These are phyloP conservation scores for Leccinellum rugosiceps DNA, from an alignment of 768 basidiomycete genomes.

Conservation along the genomic window DNA sequence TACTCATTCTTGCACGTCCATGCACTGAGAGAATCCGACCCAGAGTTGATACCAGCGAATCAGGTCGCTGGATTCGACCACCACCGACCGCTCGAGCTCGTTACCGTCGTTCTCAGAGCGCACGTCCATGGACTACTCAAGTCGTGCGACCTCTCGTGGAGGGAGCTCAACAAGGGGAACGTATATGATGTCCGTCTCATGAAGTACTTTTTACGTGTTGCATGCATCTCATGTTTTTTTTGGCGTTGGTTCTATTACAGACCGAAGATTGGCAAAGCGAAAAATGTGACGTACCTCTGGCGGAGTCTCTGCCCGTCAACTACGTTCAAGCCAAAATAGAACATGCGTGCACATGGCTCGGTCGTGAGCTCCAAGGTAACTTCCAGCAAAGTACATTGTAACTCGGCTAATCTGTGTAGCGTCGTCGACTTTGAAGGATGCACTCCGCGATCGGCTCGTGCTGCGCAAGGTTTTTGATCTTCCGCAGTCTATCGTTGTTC, in stretches of 20 bases:
- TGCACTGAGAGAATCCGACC: constrained; percentile 55
- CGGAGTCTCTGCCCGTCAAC: constrained; percentile 58
- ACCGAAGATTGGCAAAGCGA: constrained; percentile 89
- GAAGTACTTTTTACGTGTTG: constrained; percentile 11
- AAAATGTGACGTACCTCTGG: constrained; percentile 76
- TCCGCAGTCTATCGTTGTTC: not conserved
- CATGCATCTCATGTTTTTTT: constrained; percentile 11
- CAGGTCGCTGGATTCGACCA: constrained; percentile 34
- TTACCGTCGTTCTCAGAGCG: constrained; percentile 66
- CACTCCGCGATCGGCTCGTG: constrained; percentile 49
- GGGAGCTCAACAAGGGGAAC: constrained; percentile 72
- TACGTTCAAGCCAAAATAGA: constrained; percentile 55
- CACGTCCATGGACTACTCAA: constrained; percentile 70
- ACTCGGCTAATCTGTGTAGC: constrained; percentile 33
- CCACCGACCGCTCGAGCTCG: constrained; percentile 54
- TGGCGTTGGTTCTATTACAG: constrained; percentile 36
- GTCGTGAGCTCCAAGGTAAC: constrained; percentile 41
- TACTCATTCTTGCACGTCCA: constrained; percentile 78
- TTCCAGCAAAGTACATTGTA: not conserved
- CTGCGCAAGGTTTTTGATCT: constrained; percentile 50
- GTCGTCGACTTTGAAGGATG: constrained; percentile 45
- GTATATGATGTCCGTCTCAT: constrained; percentile 67
- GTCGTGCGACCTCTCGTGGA: constrained; percentile 78
- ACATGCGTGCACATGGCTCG: constrained; percentile 60
- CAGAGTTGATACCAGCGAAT: constrained; percentile 41